phyloP scores from a whole-genome alignment of 176 grass and related monocot genomes.

The Thinopyrum elongatum region DNA sequence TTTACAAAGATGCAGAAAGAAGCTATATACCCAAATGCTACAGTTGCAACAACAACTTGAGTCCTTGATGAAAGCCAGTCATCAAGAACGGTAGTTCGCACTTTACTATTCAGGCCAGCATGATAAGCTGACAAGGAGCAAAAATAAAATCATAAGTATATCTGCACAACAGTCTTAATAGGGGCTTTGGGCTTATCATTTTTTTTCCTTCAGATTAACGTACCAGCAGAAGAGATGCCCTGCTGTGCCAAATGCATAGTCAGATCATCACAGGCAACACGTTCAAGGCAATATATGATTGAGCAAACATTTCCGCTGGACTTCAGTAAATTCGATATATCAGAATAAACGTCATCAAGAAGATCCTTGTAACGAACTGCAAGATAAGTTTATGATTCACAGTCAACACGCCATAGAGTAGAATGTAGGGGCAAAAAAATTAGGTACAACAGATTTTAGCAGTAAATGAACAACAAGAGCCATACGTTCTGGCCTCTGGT shows the following conservation, averaged over 20 bases:
- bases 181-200: constrained; percentile 14
- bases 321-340: constrained; percentile 82
- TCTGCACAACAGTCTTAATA: constrained; percentile 20
- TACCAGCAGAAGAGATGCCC: constrained; percentile 82
- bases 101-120: constrained; percentile 77
- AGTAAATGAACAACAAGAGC: neutral
- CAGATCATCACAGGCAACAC: constrained; percentile 87
- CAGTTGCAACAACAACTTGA: constrained; percentile 95
- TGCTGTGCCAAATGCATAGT: constrained; percentile 56
- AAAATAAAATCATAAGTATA: constrained; percentile 1
- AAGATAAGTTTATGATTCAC: constrained; percentile 36
- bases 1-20: constrained; percentile 13
- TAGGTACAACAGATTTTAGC: neutral
- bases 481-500: constrained; percentile 8
- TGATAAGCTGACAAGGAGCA: constrained; percentile 78
- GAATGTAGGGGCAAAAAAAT: neutral
- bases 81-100: constrained; percentile 74
- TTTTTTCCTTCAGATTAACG: constrained; percentile 27
- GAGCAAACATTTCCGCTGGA: constrained; percentile 77
- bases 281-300: constrained; percentile 95
- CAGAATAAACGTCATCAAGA: constrained; percentile 70
- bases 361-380: constrained; percentile 99
- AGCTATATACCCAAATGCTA: constrained; percentile 85
- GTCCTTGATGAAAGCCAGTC: constrained; percentile 92
- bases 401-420: neutral